Evolutionary conservation across 805 yeast genomes (phyloP), one percentile per base, ranked within the genome.

Genomic region (Danielia reshetovae): DNA sequence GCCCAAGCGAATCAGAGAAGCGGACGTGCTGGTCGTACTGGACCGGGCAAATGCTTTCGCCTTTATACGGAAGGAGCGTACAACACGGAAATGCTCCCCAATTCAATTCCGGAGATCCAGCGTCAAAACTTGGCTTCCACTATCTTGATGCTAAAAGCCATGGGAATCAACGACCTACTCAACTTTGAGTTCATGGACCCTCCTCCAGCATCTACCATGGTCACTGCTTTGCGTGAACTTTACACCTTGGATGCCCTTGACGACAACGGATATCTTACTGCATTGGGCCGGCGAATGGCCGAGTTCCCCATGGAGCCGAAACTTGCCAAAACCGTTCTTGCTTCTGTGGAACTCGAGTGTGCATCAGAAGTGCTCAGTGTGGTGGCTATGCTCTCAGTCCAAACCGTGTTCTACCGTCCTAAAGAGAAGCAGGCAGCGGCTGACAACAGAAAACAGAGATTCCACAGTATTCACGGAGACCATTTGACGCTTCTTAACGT

Each of bases 11-110:
- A 85, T 46, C 98, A 93, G 61, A 73, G 98, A 54, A 77, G 95
- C 29, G 98, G 98, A 36, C 76, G 98, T 55, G 98, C 98, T 0
- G 98, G 98, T 30, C 82, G 98, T 66, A 87, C 95, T 0, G 94
- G 94, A 0, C 96, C 97, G 0, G 98, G 98, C 2, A 81, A 85
- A 47, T 94, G 98, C 54, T 93, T 79, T 53, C 65, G 98, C 37
- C 62, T 93, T n/a, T 93, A 84, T 57, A 89, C 97, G 0, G 89
- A 86, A 51, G 65, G 77, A 39, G 89, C 96, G 0, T 89, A 70
- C 56, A 64, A 73, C 38, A 72, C 75, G 40, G 97, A 89, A 50
- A 79, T 90, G 83, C 67, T 81, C 7, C 75, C 82, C 2, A 83
- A 81, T 43, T 76, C 95, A 0, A 69, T 85, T 1, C 98, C 98